Evolutionary conservation across 1,139 yeast species (phyloP).

Genomic region (Meyerozyma smithsonii): DNA sequence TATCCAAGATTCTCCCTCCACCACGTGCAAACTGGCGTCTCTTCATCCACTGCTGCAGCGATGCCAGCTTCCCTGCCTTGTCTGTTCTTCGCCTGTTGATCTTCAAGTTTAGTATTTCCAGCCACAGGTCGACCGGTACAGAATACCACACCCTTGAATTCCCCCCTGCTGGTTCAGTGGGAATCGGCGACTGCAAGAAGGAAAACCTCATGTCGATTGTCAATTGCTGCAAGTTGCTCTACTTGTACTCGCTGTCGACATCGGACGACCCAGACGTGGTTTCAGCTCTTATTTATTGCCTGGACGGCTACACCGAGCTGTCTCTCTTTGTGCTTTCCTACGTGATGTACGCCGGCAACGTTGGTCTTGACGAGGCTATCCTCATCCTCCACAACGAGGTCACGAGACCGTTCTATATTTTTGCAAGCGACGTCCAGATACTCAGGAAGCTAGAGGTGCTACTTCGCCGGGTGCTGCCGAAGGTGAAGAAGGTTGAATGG

Average conservation of each 20-base stretch:
- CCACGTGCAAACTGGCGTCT: conserved; percentile 39
- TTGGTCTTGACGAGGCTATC: conserved; percentile 49
- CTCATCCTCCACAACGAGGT: conserved; percentile 55
- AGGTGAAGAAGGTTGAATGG: conserved; percentile 16
- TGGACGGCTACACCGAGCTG: conserved; percentile 92
- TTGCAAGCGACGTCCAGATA: conserved; percentile 67
- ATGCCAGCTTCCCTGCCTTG: conserved; percentile 52
- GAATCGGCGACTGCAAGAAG: conserved; percentile 62
- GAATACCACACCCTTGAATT: conserved; percentile 50
- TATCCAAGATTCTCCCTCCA: conserved; percentile 24
- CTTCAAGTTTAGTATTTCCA: conserved; percentile 25
- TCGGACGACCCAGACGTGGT: conserved; percentile 19
- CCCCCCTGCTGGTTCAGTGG: conserved; percentile 82
- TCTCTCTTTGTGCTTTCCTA: conserved; percentile 69
- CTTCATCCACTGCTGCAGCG: conserved; percentile 45
- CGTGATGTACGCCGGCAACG: conserved; percentile 60
- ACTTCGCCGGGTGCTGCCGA: conserved; percentile 53
- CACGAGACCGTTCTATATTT: conserved; percentile 80
- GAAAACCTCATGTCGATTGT: conserved; percentile 53
- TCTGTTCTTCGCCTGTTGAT: conserved; percentile 32
- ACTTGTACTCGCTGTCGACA: conserved; percentile 34
- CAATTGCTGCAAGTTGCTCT: conserved; percentile 59
- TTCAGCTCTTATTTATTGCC: conserved; percentile 62
- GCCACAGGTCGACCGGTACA: conserved; percentile 11
- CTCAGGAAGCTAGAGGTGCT: conserved; percentile 60